These are phyloP conservation scores for Penicillium psychrofluorescens DNA, from an alignment of 495 filamentous ascomycete genomes.

Conservation along the genomic window DNA sequence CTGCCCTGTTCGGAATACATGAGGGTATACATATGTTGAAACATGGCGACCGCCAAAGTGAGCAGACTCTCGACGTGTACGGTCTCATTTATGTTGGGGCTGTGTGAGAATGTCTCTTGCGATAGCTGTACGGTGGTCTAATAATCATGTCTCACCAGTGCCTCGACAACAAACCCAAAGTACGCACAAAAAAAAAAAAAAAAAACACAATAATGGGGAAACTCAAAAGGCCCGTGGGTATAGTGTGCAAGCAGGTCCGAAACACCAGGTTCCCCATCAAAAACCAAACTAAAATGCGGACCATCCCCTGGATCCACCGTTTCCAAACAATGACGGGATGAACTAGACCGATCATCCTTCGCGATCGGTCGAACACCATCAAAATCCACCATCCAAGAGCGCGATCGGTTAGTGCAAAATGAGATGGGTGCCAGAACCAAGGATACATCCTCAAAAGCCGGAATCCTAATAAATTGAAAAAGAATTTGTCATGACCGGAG, in stretches of 20 bases:
- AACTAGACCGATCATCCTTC: too few species aligned
- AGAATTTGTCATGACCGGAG: too few species aligned
- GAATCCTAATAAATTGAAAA: too few species aligned
- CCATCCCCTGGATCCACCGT: slow-evolving; percentile 1
- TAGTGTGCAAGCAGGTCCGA: slow-evolving; percentile 8
- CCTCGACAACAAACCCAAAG: neutral
- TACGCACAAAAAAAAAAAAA: neutral
- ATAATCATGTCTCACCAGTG: too few species aligned
- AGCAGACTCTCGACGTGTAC: too few species aligned
- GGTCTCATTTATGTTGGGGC: too few species aligned
- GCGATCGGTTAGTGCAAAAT: slow-evolving; percentile 1
- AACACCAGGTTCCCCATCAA: slow-evolving; percentile 5
- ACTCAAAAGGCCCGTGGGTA: slow-evolving; percentile 13
- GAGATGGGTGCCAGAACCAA: neutral
- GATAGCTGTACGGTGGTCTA: too few species aligned
- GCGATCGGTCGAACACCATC: neutral
- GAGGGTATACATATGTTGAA: too few species aligned
- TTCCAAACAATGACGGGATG: neutral
- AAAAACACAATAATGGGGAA: neutral
- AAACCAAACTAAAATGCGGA: slow-evolving; percentile 2
- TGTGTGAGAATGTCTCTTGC: too few species aligned
- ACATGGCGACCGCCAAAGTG: too few species aligned
- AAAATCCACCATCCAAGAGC: neutral
- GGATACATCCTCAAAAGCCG: neutral
- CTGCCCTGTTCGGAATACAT: too few species aligned